A percentile compares a stretch with the other conserved stretches of the same genome.
Conservation (phyloP, 2,329 filamentous ascomycete genomes). For the Sporothrix variecibatus region DNA sequence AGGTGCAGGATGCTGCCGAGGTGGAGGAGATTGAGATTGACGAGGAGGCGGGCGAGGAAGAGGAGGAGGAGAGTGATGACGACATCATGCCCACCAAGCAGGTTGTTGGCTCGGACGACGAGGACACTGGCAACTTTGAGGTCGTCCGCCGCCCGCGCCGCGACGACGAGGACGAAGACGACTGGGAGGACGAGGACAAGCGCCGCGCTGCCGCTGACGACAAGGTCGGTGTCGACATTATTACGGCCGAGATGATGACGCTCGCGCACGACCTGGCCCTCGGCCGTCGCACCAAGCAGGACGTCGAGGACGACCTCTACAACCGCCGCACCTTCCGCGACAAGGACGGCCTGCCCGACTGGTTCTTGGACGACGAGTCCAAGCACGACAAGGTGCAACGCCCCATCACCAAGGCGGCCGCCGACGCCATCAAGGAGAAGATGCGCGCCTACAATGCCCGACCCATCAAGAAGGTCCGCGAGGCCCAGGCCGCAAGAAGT, state of each 20-base stretch:
- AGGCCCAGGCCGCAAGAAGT: slow-evolving; percentile 97
- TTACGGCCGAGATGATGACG: slow-evolving; percentile 99
- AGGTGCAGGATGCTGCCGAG: slow-evolving; percentile 8
- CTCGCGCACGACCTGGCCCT: slow-evolving; percentile 89
- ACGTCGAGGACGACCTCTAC: slow-evolving; percentile 87
- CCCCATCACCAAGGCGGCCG: slow-evolving; percentile 89
- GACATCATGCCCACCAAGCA: slow-evolving; percentile 6
- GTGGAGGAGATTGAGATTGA: slow-evolving; percentile 20
- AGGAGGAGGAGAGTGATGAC: slow-evolving; percentile 21
- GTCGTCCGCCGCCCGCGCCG: slow-evolving; percentile 54
- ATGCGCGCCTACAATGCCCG: slow-evolving; percentile 87
- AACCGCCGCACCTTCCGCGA: slow-evolving; percentile 93
- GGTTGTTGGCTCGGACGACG: slow-evolving; percentile 32
- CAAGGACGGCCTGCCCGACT: slow-evolving; percentile 87
- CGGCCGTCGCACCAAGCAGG: slow-evolving; percentile 75
- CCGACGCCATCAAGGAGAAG: slow-evolving; percentile 92
- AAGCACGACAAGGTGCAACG: slow-evolving; percentile 81
- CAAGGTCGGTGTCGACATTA: slow-evolving; percentile 81
- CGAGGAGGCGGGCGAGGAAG: neutral
- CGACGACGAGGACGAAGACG: slow-evolving; percentile 41
- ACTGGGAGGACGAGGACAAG: slow-evolving; percentile 68
- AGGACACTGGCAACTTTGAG: slow-evolving; percentile 53
- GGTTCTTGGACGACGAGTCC: slow-evolving; percentile 93
- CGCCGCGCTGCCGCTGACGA: slow-evolving; percentile 59
- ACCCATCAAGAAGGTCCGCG: slow-evolving; percentile 98